A percentile compares a stretch with the other conserved stretches of the same genome.
Evolutionary conservation across 1,284 basidiomycete genomes (phyloP).

Genomic region (Sanghuangporus weigelae): DNA sequence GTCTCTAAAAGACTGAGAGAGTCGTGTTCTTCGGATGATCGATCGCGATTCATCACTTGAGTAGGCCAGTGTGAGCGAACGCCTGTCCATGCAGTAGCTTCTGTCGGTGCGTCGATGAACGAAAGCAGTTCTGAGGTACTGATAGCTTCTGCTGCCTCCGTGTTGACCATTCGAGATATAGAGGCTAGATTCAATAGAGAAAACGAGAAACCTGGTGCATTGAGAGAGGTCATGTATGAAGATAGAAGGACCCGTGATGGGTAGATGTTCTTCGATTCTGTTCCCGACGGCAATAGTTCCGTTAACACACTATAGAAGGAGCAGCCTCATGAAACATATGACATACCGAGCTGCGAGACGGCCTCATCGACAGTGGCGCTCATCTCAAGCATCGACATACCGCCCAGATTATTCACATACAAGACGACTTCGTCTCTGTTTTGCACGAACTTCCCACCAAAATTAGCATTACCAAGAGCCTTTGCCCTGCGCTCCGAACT

Average conservation of each 20-base stretch:
- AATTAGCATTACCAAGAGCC: background rate
- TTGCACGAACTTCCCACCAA: background rate
- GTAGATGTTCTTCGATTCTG: background rate
- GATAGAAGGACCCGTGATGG: slow-evolving; percentile 22
- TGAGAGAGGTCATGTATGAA: slow-evolving; percentile 41
- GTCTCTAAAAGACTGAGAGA: background rate
- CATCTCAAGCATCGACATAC: slow-evolving; percentile 50
- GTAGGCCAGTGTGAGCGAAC: slow-evolving; percentile 22
- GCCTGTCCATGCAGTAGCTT: slow-evolving; percentile 35
- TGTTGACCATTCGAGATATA: background rate
- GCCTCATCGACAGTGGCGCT: slow-evolving; percentile 42
- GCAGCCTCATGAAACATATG: background rate
- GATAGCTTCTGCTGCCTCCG: slow-evolving; percentile 21
- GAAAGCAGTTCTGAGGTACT: slow-evolving; percentile 26
- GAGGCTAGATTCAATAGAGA: slow-evolving; percentile 32
- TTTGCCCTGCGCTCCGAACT: background rate
- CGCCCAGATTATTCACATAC: slow-evolving; percentile 54
- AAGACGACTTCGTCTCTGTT: slow-evolving; percentile 32
- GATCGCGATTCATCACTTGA: background rate
- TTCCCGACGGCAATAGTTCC: background rate
- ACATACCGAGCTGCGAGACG: slow-evolving; percentile 36
- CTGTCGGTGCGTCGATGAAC: slow-evolving; percentile 36
- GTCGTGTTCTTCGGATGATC: slow-evolving; percentile 1
- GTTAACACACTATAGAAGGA: background rate
- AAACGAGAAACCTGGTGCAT: slow-evolving; percentile 40